Percentiles rank a stretch among this genome's conserved stretches.
phyloP scores from a whole-genome alignment of 768 basidiomycete genomes.

The Lactifluus pinguis region DNA sequence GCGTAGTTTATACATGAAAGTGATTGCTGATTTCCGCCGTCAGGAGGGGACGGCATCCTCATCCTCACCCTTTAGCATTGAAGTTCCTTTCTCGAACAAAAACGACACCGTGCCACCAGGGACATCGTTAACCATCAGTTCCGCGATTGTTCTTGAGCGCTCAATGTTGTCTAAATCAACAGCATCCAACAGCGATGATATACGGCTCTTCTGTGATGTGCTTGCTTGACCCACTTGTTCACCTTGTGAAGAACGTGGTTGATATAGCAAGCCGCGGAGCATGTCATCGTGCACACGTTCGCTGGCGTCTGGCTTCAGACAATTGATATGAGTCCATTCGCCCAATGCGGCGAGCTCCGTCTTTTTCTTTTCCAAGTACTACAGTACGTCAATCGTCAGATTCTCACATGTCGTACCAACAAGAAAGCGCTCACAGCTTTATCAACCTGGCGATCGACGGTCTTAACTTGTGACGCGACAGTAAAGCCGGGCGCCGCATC shows the following conservation, averaged over 20 bases:
- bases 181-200: slow-evolving; percentile 31
- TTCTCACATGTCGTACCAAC: slow-evolving; percentile 6
- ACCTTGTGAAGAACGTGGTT: neutral
- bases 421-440: slow-evolving; percentile 36
- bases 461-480: slow-evolving; percentile 52
- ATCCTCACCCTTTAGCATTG: slow-evolving; percentile 65
- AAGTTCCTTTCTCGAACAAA: slow-evolving; percentile 79
- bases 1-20: neutral
- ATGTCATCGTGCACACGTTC: slow-evolving; percentile 57
- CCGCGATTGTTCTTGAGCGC: slow-evolving; percentile 25
- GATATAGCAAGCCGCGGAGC: slow-evolving; percentile 42
- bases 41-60: neutral
- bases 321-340: slow-evolving; percentile 83
- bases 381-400: neutral
- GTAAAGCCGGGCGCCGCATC: slow-evolving; percentile 39
- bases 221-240: slow-evolving; percentile 3
- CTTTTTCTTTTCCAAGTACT: slow-evolving; percentile 65
- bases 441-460: slow-evolving; percentile 37
- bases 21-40: neutral
- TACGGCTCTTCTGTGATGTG: slow-evolving; percentile 22
- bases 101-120: slow-evolving; percentile 68
- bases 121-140: slow-evolving; percentile 36
- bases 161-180: slow-evolving; percentile 42
- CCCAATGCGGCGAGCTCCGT: slow-evolving; percentile 60
- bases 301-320: slow-evolving; percentile 38